Evolutionary conservation across 2,329 filamentous ascomycete species (phyloP), one percentile per base, ranked within the genome.

Genomic region (Colletotrichum sp.): DNA sequence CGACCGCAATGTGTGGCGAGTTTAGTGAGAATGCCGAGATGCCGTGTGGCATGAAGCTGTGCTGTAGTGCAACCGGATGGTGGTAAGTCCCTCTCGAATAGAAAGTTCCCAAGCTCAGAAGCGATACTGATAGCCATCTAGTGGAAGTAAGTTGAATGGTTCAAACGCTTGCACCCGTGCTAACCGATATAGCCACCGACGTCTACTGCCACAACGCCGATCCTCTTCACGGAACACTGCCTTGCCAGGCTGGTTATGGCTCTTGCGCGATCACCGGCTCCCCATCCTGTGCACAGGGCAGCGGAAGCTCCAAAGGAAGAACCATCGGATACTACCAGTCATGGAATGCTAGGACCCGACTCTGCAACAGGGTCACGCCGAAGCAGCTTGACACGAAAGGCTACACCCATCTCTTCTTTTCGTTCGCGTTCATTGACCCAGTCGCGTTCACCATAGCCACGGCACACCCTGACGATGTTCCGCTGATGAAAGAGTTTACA

Each of bases 401-500:
- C 18, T 66, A 66, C 39, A 66, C 63, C 6, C 63, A 66, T 39
- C 63, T 66, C 0, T 66, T 39, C 63, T 66, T 39, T 18, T 66
- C 63, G 9, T 66, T 66, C n/a, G n/a, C 63, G 3, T 66, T 34
- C 28, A 66, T 66, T 34, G 34, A 49, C 4, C 63, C 32, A 21
- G 30, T 3, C 0, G 44, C 63, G n/a, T 44, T 66, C 30, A n/a
- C 18, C 28, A 49, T 49, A n/a, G 36, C 59, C 8, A 18, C 59
- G 10, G 59, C 28, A 1, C 26, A 32, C 21, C 63, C 32, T 49
- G 63, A 66, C 24, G 32, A 66, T 5, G 30, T 32, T 36, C 9
- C 34, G 7, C 34, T 66, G 5, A 66, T 44, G 63, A 36, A 34
- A 86, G 85, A 87, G 89, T 76, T 75, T 75, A 1, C 79, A 5